Percentiles rank a stretch among this genome's conserved stretches.
phyloP scores from a whole-genome alignment of 192 early-diverging fungal species.

The Powellomyces hirtus region DNA sequence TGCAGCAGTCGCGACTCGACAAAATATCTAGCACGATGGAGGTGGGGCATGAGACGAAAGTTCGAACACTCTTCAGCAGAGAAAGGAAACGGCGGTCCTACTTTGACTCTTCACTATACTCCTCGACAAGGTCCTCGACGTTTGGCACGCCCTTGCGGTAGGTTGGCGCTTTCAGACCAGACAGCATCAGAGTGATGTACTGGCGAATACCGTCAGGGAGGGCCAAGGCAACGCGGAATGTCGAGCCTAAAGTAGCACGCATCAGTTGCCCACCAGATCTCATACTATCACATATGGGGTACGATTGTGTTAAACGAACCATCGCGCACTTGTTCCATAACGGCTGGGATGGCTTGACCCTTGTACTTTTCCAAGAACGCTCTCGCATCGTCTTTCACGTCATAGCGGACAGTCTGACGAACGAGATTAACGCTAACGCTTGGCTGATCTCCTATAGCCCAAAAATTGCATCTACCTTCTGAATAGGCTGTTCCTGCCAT shows the following conservation, averaged over 20 bases:
- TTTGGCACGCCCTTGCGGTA: conserved; percentile 74
- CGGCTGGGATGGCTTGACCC: conserved; percentile 73
- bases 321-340: conserved; percentile 95
- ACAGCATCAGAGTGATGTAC: conserved; percentile 74
- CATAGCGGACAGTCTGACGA: not conserved
- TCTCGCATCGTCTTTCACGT: conserved; percentile 51
- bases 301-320: too few relatives aligned
- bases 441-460: too few relatives aligned
- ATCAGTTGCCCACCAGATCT: not conserved
- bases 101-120: conserved; percentile 90
- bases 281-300: too few relatives aligned
- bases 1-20: conserved; percentile 88
- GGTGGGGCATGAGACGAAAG: too few relatives aligned
- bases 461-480: too few relatives aligned
- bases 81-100: too few relatives aligned
- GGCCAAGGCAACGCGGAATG: conserved; percentile 71
- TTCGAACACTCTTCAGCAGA: too few relatives aligned
- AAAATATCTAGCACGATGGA: conserved; percentile 61
- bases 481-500: conserved; percentile 51
- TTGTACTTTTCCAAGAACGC: conserved; percentile 76
- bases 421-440: not conserved
- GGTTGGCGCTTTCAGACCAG: conserved; percentile 83
- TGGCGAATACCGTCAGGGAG: conserved; percentile 59
- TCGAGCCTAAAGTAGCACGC: conserved; percentile 56
- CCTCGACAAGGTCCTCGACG: conserved; percentile 73